Percentiles rank a stretch among this genome's conserved stretches.
Conservation (phyloP, 2,329 filamentous ascomycete genomes). For the Paraconiothyrium brasiliense region DNA sequence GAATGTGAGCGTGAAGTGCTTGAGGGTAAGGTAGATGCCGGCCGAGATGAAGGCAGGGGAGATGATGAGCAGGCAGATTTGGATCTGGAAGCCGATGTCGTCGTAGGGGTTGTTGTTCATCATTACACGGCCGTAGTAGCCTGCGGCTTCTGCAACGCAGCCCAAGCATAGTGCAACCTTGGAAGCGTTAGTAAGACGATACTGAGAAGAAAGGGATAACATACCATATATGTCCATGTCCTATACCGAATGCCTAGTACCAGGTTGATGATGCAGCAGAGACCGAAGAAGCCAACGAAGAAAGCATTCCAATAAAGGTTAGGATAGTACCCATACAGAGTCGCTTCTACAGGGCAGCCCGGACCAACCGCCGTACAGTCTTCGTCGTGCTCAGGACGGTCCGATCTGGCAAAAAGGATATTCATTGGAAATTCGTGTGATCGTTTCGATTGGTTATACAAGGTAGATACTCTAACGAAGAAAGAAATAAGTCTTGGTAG, state of each 20-base stretch:
- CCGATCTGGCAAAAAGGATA: conserved; percentile 22
- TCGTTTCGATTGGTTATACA: too few species aligned
- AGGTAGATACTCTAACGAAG: too few species aligned
- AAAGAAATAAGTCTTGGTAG: too few species aligned
- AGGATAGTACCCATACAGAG: conserved; percentile 65
- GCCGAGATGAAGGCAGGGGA: conserved; percentile 65
- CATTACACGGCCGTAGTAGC: conserved; percentile 65
- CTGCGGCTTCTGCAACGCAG: conserved; percentile 61
- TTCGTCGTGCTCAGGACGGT: conserved; percentile 21
- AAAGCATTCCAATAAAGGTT: conserved; percentile 61
- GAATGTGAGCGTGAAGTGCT: conserved; percentile 66
- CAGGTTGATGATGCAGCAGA: conserved; percentile 60
- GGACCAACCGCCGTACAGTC: conserved; percentile 18
- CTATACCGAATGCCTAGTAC: conserved; percentile 60
- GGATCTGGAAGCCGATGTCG: conserved; percentile 59
- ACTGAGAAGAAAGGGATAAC: background rate
- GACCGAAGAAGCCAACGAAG: conserved; percentile 62
- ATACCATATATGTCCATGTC: conserved; percentile 64
- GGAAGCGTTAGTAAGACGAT: background rate
- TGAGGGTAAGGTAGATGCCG: conserved; percentile 65
- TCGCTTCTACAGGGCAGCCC: conserved; percentile 57
- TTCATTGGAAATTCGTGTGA: conserved; percentile 2
- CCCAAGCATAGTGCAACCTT: conserved; percentile 58
- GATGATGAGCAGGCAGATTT: conserved; percentile 66
- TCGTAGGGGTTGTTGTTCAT: conserved; percentile 64